These are phyloP conservation scores for Nidularia pulvinata DNA, from an alignment of 768 basidiomycete genomes.

Conservation along the genomic window DNA sequence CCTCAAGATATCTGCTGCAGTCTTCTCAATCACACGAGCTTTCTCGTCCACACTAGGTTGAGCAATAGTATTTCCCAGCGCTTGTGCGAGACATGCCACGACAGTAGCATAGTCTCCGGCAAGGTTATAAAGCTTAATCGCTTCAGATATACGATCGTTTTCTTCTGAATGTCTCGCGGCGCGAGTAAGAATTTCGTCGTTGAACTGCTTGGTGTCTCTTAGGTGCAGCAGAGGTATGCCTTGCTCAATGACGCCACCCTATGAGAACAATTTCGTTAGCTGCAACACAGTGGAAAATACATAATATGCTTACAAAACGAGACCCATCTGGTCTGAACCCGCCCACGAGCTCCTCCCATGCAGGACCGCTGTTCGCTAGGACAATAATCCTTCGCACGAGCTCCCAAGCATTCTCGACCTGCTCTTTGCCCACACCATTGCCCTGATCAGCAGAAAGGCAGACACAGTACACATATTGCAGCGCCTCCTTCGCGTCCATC, in stretches of 20 bases:
- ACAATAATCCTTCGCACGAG: slow-evolving; percentile 79
- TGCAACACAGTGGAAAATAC: neutral
- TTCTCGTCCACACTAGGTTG: slow-evolving; percentile 65
- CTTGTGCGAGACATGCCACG: slow-evolving; percentile 82
- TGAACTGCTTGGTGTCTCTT: slow-evolving; percentile 63
- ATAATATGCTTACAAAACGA: slow-evolving; percentile 61
- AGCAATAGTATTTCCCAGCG: slow-evolving; percentile 81
- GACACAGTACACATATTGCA: slow-evolving; percentile 94
- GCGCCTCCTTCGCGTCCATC: slow-evolving; percentile 90
- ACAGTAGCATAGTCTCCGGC: slow-evolving; percentile 91
- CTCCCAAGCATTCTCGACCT: slow-evolving; percentile 81
- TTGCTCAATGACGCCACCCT: slow-evolving; percentile 91
- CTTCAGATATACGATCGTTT: slow-evolving; percentile 85
- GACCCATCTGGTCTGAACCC: slow-evolving; percentile 89
- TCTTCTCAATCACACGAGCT: slow-evolving; percentile 65
- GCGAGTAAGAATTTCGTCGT: slow-evolving; percentile 78
- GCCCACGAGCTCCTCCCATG: slow-evolving; percentile 95
- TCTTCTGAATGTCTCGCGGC: slow-evolving; percentile 84
- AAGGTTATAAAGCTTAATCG: slow-evolving; percentile 95
- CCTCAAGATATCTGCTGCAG: slow-evolving; percentile 76
- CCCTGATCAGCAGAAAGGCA: slow-evolving; percentile 75
- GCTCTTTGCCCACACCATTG: slow-evolving; percentile 78
- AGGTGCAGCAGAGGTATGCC: slow-evolving; percentile 77
- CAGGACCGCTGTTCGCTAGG: slow-evolving; percentile 72
- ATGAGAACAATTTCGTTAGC: slow-evolving; percentile 2